Evolutionary conservation across 179 eudicot genomes (phyloP).

Genomic region (Heliamphora ciliata): DNA sequence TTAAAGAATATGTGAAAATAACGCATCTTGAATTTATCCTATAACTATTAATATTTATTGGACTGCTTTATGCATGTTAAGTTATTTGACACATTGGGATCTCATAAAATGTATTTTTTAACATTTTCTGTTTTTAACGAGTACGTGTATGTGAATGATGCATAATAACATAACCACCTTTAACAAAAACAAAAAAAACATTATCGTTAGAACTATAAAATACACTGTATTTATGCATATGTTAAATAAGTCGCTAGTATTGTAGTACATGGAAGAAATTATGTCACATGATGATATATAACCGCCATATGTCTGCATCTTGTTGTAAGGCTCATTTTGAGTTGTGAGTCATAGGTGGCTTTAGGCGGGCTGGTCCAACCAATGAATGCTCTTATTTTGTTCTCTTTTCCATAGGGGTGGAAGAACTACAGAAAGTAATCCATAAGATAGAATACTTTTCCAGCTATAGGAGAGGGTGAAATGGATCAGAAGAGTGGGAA

Average conservation of each 20-base stretch:
- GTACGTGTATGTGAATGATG: neutral
- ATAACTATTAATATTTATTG: neutral
- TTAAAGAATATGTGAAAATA: neutral
- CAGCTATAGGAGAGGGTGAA: too few species aligned
- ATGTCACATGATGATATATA: neutral
- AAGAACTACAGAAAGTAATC: too few species aligned
- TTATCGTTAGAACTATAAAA: neutral
- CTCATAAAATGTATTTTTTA: neutral
- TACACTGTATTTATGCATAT: neutral
- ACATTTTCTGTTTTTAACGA: neutral
- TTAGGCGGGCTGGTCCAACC: too few species aligned
- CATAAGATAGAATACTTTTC: too few species aligned
- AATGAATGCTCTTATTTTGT: too few species aligned
- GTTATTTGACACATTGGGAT: neutral
- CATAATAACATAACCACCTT: neutral
- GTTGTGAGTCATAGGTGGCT: too few species aligned
- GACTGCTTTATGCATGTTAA: too few species aligned
- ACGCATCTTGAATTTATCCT: neutral
- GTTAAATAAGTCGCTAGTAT: neutral
- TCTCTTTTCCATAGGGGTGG: too few species aligned
- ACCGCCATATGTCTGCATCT: neutral
- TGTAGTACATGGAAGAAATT: too few species aligned
- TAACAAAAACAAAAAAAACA: neutral
- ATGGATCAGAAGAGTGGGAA: too few species aligned
- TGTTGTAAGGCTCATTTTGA: too few species aligned